phyloP scores from a whole-genome alignment of 2,329 filamentous ascomycete species.

The Teratosphaeria epicoccoides region DNA sequence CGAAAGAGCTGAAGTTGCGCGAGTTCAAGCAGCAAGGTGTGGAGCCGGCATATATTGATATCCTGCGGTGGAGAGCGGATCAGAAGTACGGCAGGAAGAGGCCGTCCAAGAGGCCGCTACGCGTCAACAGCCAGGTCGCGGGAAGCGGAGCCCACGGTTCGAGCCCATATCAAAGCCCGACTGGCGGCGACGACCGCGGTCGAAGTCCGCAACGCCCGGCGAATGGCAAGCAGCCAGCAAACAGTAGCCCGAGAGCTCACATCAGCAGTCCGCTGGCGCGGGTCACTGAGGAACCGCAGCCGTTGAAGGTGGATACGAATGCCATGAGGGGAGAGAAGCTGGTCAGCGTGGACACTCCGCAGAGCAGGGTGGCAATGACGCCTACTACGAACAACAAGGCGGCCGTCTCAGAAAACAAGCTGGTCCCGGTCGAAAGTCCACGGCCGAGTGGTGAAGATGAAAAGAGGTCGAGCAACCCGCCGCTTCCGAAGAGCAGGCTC shows the following conservation, averaged over 20 bases:
- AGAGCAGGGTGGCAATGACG: conserved; percentile 5
- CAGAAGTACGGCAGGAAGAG: conserved; percentile 71
- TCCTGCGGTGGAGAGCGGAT: conserved; percentile 87
- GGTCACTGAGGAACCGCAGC: conserved; percentile 57
- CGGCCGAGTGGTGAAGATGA: conserved; percentile 12
- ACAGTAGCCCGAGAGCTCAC: conserved; percentile 55
- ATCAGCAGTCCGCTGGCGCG: conserved; percentile 63
- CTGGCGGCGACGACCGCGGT: conserved; percentile 50
- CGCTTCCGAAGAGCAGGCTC: conserved; percentile 6
- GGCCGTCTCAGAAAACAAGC: conserved; percentile 8
- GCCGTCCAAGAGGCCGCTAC: conserved; percentile 36
- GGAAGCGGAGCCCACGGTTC: conserved; percentile 37
- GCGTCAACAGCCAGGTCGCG: conserved; percentile 43
- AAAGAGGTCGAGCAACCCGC: conserved; percentile 7
- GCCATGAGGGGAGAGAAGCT: conserved; percentile 29
- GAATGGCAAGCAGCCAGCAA: conserved; percentile 50
- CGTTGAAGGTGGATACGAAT: conserved; percentile 28
- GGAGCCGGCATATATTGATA: conserved; percentile 88
- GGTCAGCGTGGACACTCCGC: conserved; percentile 27
- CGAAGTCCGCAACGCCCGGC: conserved; percentile 58
- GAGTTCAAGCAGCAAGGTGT: conserved; percentile 85
- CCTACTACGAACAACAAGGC: neutral
- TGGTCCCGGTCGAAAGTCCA: conserved; percentile 28
- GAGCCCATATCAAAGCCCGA: conserved; percentile 56
- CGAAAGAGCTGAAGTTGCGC: conserved; percentile 76